A percentile compares a stretch with the other conserved stretches of the same genome.
phyloP scores from a whole-genome alignment of 352 stramenopile species.

The Pythium inflatum region DNA sequence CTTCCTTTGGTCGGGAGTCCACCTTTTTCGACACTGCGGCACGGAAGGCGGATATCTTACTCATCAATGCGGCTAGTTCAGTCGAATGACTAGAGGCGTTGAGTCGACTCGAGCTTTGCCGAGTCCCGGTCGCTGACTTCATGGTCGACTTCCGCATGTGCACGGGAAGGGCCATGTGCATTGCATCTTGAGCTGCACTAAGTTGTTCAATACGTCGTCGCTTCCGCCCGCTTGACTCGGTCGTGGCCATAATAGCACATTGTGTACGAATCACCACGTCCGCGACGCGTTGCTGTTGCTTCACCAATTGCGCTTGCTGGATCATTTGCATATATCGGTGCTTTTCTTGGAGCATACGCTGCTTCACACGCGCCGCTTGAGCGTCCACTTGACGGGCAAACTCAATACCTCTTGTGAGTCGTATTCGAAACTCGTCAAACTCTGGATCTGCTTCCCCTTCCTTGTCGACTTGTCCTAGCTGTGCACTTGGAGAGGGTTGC shows the following conservation, averaged over 20 bases:
- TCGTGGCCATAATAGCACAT: constrained; percentile 53
- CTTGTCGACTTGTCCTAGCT: not conserved
- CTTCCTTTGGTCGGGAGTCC: not conserved
- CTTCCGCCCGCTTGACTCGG: constrained; percentile 35
- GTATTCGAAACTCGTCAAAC: constrained; percentile 75
- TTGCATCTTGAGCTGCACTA: constrained; percentile 45
- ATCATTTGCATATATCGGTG: constrained; percentile 51
- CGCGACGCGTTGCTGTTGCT: constrained; percentile 65
- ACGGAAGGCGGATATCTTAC: constrained; percentile 27
- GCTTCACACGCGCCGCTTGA: constrained; percentile 40
- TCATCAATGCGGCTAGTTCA: constrained; percentile 22
- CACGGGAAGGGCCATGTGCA: constrained; percentile 11
- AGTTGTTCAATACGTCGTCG: constrained; percentile 59
- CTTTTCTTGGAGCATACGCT: constrained; percentile 45
- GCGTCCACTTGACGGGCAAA: constrained; percentile 46
- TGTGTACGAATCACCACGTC: constrained; percentile 64
- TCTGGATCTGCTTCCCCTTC: constrained; percentile 5
- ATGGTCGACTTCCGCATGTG: not conserved
- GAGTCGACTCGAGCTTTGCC: not conserved
- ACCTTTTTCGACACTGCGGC: constrained; percentile 12
- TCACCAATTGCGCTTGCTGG: constrained; percentile 42
- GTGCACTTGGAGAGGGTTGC: not conserved
- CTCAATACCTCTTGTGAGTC: constrained; percentile 53
- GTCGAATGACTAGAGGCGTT: not conserved
- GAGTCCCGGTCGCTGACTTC: too few species aligned